phyloP scores from a whole-genome alignment of 768 basidiomycete genomes.

The Lactifluus hygrophoroides region DNA sequence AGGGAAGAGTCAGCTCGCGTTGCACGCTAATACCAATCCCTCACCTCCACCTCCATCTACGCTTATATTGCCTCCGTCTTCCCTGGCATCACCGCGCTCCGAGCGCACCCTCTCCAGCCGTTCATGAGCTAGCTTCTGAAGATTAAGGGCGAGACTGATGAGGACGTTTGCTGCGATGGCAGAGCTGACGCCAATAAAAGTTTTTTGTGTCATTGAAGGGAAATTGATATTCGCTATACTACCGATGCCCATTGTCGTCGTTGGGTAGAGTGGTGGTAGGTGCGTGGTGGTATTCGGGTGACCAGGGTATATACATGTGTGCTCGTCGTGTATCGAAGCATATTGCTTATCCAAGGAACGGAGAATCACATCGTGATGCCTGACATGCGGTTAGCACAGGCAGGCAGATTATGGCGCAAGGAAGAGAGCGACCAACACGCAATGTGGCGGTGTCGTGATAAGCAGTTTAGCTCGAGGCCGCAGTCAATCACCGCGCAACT shows the following conservation, averaged over 20 bases:
- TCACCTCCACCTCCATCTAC: background rate
- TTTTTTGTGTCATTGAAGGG: constrained; percentile 46
- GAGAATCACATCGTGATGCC: background rate
- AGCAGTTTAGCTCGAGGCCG: too few species aligned
- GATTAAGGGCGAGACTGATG: constrained; percentile 84
- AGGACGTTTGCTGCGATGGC: constrained; percentile 81
- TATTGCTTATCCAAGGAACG: background rate
- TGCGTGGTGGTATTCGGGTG: background rate
- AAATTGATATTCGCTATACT: constrained; percentile 37
- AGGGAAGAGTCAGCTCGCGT: background rate
- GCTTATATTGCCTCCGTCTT: constrained; percentile 5
- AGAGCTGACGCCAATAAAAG: constrained; percentile 70
- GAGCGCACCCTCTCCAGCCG: constrained; percentile 40
- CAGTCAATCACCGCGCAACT: too few species aligned
- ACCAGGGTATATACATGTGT: background rate
- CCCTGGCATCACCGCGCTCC: background rate
- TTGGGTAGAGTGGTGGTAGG: background rate
- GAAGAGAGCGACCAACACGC: too few species aligned
- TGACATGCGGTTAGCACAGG: background rate
- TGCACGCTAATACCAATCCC: background rate
- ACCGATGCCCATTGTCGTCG: background rate
- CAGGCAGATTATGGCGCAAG: background rate
- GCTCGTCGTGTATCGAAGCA: background rate
- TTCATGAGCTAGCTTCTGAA: constrained; percentile 87
- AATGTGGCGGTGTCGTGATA: too few species aligned